Evolutionary conservation across 768 basidiomycete species (phyloP), one percentile per base, ranked within the genome.

Genomic region (Xanthoconium purpureum): DNA sequence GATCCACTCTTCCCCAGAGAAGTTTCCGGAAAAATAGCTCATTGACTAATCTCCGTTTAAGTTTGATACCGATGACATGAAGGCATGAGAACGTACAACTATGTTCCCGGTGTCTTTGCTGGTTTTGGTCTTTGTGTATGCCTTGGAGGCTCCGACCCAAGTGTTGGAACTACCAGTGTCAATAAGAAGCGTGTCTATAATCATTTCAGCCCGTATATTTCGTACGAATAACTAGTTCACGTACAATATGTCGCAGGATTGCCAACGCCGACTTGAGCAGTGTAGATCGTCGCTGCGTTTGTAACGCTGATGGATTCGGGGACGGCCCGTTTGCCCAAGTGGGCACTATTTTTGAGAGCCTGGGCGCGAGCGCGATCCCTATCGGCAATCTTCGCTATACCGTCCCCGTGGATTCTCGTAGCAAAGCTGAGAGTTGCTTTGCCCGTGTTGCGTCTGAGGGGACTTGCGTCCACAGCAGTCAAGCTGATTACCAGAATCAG

Each of bases 101-200:
- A 11, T 37, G 32, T 56, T 51, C 39, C 42, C 71, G 59, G 59
- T 76, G 56, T 67, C 54, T 6, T 57, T 18, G 14, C 54, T 55
- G 37, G 73, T 75, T 10, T 55, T 50, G 12, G 70, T 71, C 47
- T 66, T 60, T 8, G 18, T 47, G 58, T 63, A 71, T 6, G 68
- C 52, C 44, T 69, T 72, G 59, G 67, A 63, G 20, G 56, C 64
- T 13, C 67, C 67, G 18, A 68, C 33, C 67, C 65, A 69, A 3
- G 68, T 68, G 44, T 68, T 69, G 2, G 65, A 63, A 29, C 63
- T 67, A 32, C 68, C 68, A 9, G 67, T 69, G 48, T 69, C 68
- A 11, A 69, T 60, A 38, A 69, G 1, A 29, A 69, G 61, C 6
- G 49, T 58, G 56, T 68, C 71, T 71, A 33, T 33, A 29, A 11